These are phyloP conservation scores for Saturnispora halmiae DNA, from an alignment of 805 yeast species.

Conservation along the genomic window DNA sequence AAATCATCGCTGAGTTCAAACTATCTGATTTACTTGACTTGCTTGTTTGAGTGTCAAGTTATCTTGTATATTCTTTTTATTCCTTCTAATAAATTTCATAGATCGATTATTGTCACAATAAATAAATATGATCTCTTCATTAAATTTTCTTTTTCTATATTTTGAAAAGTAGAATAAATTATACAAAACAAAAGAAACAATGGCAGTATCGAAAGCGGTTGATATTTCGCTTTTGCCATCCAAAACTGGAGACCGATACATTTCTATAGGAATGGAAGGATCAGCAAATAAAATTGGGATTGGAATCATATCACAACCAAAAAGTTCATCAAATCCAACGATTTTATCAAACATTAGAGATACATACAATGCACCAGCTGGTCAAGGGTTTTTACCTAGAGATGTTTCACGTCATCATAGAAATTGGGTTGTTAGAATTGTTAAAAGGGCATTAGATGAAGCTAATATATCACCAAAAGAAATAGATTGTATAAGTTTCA, in stretches of 20 bases:
- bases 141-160: too few relatives aligned
- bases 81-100: neutral
- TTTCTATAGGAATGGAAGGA: constrained; percentile 91
- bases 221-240: constrained; percentile 4
- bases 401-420: constrained; percentile 96
- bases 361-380: constrained; percentile 94
- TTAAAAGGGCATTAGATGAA: constrained; percentile 55
- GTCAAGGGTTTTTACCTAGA: constrained; percentile 93
- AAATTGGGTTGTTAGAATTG: constrained; percentile 82
- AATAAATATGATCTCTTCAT: neutral
- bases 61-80: neutral
- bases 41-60: constrained; percentile 8
- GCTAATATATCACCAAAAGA: constrained; percentile 43
- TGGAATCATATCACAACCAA: constrained; percentile 72
- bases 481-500: constrained; percentile 78
- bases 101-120: too few relatives aligned
- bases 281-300: constrained; percentile 95
- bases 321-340: constrained; percentile 36
- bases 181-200: neutral
- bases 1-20: constrained; percentile 11
- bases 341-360: constrained; percentile 88
- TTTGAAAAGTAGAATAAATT: too few relatives aligned
- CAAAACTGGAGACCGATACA: constrained; percentile 31
- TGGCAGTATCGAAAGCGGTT: constrained; percentile 4
- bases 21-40: constrained; percentile 12